phyloP scores from a whole-genome alignment of 2,329 filamentous ascomycete genomes.

The Domatiomyces globalis region DNA sequence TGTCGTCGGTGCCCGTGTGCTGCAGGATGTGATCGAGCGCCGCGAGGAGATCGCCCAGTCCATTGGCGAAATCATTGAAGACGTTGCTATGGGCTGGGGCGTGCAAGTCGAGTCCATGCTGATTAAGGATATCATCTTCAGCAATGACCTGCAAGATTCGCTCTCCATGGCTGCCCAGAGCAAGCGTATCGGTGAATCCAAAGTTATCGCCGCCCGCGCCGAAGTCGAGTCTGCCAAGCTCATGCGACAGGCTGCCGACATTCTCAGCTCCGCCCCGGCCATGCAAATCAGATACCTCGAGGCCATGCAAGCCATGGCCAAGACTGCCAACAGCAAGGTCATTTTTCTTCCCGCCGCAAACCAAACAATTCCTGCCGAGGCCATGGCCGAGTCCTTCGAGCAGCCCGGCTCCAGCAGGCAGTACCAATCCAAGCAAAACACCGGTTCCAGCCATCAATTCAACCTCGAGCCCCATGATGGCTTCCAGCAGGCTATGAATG shows the following conservation, averaged over 20 bases:
- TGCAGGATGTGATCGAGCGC: slow-evolving; percentile 96
- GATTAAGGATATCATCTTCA: slow-evolving; percentile 98
- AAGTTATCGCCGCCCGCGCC: slow-evolving; percentile 92
- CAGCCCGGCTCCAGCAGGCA: slow-evolving; percentile 44
- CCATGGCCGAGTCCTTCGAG: slow-evolving; percentile 24
- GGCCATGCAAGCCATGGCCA: slow-evolving; percentile 98
- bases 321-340: slow-evolving; percentile 75
- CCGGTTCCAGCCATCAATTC: slow-evolving; percentile 22
- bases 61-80: slow-evolving; percentile 94
- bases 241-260: slow-evolving; percentile 67
- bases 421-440: slow-evolving; percentile 24
- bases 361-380: slow-evolving; percentile 42
- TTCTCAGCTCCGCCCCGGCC: slow-evolving; percentile 75
- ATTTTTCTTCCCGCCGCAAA: slow-evolving; percentile 61
- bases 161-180: slow-evolving; percentile 96
- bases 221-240: slow-evolving; percentile 94
- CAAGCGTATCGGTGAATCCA: slow-evolving; percentile 96
- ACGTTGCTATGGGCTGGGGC: slow-evolving; percentile 86
- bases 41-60: slow-evolving; percentile 92
- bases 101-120: slow-evolving; percentile 96
- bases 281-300: slow-evolving; percentile 99
- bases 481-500: slow-evolving; percentile 69
- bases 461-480: slow-evolving; percentile 36
- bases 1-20: slow-evolving; percentile 83
- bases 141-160: slow-evolving; percentile 83